Evolutionary conservation across 768 basidiomycete genomes (phyloP), one percentile per base, ranked within the genome.

Genomic region (Gautieria morchelliformis): DNA sequence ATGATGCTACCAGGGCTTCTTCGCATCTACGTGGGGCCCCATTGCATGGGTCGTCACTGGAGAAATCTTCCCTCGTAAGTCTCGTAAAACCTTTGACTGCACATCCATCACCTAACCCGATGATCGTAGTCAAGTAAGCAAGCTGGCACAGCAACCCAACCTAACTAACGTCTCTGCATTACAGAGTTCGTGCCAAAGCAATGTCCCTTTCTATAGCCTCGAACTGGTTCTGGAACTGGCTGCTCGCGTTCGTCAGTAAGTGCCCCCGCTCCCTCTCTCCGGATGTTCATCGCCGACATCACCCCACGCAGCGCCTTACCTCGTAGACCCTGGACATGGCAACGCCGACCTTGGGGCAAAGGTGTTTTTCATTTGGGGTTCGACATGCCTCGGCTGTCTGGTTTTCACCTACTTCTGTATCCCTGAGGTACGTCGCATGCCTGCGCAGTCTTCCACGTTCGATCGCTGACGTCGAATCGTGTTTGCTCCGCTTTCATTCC

Each of bases 201-300:
- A 84, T 93, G 75, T 86, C 81, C 11, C 78, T 92, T 59, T 81
- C 85, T 17, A 78, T 79, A 54, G 84, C 74, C 68, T 87, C 72
- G 56, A 86, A 86, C 75, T 87, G 85, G 84, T 71, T 87, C 52
- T 89, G 85, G 84, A 91, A 92, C 72, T 87, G 84, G 61, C 84
- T 73, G 61, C 85, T 89, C 65, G 70, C 70, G 5, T 77, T 74
- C 63, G 74, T 72, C 48, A 75, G 63, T 48, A 63, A 62, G 14
- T n/a, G n/a, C n/a, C n/a, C n/a, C n/a, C n/a, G n/a, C n/a, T n/a
- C n/a, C n/a, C n/a, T 52, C 42, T 7, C 58, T 62, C 41, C 62
- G 61, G 45, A 61, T 62, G 27, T 37, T 62, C 10, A n/a, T n/a
- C n/a, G n/a, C n/a, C n/a, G n/a, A n/a, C n/a, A n/a, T n/a, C 22